Conservation (phyloP, 768 basidiomycete species). For the Suillus bovinus region DNA sequence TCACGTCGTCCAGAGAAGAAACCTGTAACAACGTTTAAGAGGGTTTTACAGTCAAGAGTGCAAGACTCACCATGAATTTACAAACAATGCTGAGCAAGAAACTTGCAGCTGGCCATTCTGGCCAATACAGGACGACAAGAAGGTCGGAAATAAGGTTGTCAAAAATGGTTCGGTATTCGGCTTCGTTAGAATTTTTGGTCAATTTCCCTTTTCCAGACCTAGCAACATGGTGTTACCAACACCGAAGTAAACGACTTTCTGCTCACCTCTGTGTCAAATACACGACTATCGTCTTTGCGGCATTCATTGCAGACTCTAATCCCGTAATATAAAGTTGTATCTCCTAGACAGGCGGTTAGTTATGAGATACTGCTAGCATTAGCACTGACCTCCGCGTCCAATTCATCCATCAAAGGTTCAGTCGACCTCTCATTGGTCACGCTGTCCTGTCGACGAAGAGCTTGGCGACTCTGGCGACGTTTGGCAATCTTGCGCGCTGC, state of each 20-base stretch:
- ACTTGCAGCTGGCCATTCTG: constrained; percentile 96
- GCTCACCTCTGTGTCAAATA: constrained; percentile 69
- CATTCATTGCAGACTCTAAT: constrained; percentile 79
- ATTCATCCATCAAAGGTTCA: constrained; percentile 64
- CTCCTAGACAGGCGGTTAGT: constrained; percentile 46
- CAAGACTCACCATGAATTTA: constrained; percentile 73
- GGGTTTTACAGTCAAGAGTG: not conserved
- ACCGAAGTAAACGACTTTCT: not conserved
- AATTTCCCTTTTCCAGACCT: constrained; percentile 86
- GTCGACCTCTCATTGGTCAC: constrained; percentile 45
- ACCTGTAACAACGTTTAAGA: constrained; percentile 48
- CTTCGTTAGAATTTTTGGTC: constrained; percentile 90
- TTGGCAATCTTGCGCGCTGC: constrained; percentile 64
- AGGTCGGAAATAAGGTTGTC: constrained; percentile 90
- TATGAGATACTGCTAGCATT: not conserved
- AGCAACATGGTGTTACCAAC: constrained; percentile 19
- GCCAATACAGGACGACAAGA: constrained; percentile 86
- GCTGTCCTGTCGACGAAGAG: constrained; percentile 65
- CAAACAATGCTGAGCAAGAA: constrained; percentile 78
- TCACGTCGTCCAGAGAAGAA: constrained; percentile 79
- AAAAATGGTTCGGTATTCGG: constrained; percentile 90
- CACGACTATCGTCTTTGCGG: constrained; percentile 79
- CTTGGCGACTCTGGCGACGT: constrained; percentile 58
- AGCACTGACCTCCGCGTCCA: constrained; percentile 56
- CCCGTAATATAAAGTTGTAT: constrained; percentile 69